These are phyloP conservation scores for Pythium apleroticum DNA, from an alignment of 352 stramenopile genomes.

Conservation along the genomic window DNA sequence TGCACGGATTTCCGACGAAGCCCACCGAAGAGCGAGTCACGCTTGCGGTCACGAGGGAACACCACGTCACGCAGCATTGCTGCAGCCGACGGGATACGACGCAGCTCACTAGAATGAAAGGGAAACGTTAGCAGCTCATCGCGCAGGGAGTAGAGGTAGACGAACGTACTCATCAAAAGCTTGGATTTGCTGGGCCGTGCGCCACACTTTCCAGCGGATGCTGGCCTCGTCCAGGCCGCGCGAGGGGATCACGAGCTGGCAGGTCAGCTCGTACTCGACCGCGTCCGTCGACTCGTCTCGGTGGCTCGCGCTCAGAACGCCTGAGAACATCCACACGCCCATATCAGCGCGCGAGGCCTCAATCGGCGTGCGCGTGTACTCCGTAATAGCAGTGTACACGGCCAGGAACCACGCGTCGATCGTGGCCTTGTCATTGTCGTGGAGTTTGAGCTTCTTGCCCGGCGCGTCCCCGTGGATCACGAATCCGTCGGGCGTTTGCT, in stretches of 20 bases:
- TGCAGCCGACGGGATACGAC: conserved; percentile 26
- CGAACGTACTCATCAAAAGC: conserved; percentile 63
- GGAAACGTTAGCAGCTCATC: neutral
- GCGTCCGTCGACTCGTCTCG: conserved; percentile 61
- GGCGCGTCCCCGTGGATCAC: conserved; percentile 59
- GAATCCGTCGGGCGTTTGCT: conserved; percentile 73
- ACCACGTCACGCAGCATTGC: conserved; percentile 55
- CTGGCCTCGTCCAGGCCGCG: conserved; percentile 61
- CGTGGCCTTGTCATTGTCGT: conserved; percentile 75
- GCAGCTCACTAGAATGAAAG: conserved; percentile 45
- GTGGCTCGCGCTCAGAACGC: conserved; percentile 51
- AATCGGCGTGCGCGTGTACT: conserved; percentile 52
- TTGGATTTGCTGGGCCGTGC: conserved; percentile 64
- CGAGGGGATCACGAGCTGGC: conserved; percentile 55
- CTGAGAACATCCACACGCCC: conserved; percentile 42
- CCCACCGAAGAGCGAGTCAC: conserved; percentile 66
- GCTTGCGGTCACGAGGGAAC: conserved; percentile 70
- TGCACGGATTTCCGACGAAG: conserved; percentile 70
- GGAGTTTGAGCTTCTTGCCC: conserved; percentile 69
- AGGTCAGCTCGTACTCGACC: conserved; percentile 73
- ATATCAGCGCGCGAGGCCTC: conserved; percentile 37
- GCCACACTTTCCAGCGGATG: conserved; percentile 81
- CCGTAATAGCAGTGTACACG: conserved; percentile 72
- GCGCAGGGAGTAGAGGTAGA: neutral
- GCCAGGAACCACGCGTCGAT: conserved; percentile 81